phyloP scores from a whole-genome alignment of 2,329 filamentous ascomycete genomes.

The Chaetomium sp. region DNA sequence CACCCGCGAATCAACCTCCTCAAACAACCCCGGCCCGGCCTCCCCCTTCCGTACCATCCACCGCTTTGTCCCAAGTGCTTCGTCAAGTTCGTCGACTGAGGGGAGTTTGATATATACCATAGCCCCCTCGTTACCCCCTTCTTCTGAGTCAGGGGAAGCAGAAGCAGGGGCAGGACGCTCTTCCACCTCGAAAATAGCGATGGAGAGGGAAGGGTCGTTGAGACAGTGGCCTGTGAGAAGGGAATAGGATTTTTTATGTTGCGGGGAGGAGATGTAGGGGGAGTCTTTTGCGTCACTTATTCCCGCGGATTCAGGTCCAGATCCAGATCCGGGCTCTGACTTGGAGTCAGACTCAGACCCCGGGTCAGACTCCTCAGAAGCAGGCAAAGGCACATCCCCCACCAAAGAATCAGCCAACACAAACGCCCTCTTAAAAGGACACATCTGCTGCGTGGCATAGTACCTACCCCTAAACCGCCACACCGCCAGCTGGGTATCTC shows the following conservation, averaged over 20 bases:
- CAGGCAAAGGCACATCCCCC: slow-evolving; percentile 57
- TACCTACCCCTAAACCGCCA: slow-evolving; percentile 77
- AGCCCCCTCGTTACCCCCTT: slow-evolving; percentile 45
- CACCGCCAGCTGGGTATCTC: slow-evolving; percentile 81
- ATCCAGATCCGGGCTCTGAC: too few species aligned
- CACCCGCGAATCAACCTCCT: slow-evolving; percentile 42
- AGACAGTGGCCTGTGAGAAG: slow-evolving; percentile 65
- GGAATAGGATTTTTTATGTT: slow-evolving; percentile 86
- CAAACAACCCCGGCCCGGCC: slow-evolving; percentile 34
- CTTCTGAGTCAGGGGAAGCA: too few species aligned
- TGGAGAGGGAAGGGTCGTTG: slow-evolving; percentile 63
- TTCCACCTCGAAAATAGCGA: slow-evolving; percentile 75
- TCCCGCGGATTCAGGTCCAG: too few species aligned
- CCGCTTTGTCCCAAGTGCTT: slow-evolving; percentile 66
- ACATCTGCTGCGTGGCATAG: slow-evolving; percentile 91
- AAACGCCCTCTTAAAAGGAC: slow-evolving; percentile 84
- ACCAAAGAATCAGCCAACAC: slow-evolving; percentile 81
- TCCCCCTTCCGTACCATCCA: slow-evolving; percentile 76
- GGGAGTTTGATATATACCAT: slow-evolving; percentile 76
- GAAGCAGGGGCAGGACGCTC: slow-evolving; percentile 39
- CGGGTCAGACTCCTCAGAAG: too few species aligned
- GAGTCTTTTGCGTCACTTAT: too few species aligned
- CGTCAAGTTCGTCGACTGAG: slow-evolving; percentile 72
- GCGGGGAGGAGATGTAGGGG: slow-evolving; percentile 81
- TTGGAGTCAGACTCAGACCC: too few species aligned